Base-by-base conservation (phyloP, 2,329 filamentous ascomycete genomes). In the Fusarium concolor region DNA sequence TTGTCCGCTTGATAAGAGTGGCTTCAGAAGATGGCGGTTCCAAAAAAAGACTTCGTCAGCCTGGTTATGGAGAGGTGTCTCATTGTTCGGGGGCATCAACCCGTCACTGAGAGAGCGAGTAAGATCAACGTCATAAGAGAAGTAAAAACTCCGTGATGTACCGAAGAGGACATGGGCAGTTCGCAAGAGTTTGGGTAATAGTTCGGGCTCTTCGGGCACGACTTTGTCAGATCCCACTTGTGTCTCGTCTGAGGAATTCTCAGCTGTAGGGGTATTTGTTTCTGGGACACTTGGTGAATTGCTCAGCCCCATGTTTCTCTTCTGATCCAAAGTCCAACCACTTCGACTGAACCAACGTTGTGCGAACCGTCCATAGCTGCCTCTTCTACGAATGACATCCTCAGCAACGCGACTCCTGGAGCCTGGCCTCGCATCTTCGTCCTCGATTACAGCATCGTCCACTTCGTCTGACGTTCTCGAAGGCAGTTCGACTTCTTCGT, bases 51-150 rank as follows among this genome's bases (percentile, higher is more conserved):
- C 79, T 31, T 88, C 86, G 76, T 97, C 93, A 22, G 90, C 93
- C 59, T 87, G 85, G 66, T 87, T 87, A 76, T 93, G 86, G 6
- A 97, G 81, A 8, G 94, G 90, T 6, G 70, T 42, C 26, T 76
- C 72, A 10, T 67, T 56, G n/a, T 62, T 71, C 2, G 69, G 45
- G 14, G 73, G 39, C 17, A 62, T 47, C 0, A 71, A 54, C 29
- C 71, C 64, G 44, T 77, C 82, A 4, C 80, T 79, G 56, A 89
- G 74, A 65, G 86, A 89, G 56, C 90, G 87, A 1, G 96, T 98
- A 50, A 99, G 87, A 76, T 99, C 94, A 76, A 95, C 87, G 68
- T 99, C 96, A 77, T 99, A 97, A 1, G 94, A 94, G 78, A 95
- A 99, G 82, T 91, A 98, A 78, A 97, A 98, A 77, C 93, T 97